A percentile compares a stretch with the other conserved stretches of the same genome.
Conservation (phyloP, 73 alveolate genomes). For the Effrenium voratum region DNA sequence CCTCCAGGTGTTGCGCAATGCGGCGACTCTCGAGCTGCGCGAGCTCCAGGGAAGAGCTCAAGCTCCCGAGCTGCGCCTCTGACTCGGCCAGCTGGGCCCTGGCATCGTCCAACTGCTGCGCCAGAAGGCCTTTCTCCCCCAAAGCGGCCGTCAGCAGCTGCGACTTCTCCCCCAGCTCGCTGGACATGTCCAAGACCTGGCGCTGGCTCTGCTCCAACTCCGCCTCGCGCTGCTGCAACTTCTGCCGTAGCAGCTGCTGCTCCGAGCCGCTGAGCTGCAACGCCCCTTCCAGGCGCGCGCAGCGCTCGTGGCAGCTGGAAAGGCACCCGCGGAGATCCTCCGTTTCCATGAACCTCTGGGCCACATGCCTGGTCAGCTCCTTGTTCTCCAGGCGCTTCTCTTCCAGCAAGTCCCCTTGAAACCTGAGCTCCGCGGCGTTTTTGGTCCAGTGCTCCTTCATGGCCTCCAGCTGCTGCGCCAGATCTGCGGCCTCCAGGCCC, state of each 20-base stretch:
- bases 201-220: not conserved
- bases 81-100: slow-evolving; percentile 41
- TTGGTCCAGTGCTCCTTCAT: slow-evolving; percentile 8
- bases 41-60: slow-evolving; percentile 1
- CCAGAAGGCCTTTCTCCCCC: not conserved
- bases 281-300: not conserved
- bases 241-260: not conserved
- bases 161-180: not conserved
- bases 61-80: not conserved
- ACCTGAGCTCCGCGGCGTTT: not conserved
- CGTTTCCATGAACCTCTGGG: not conserved
- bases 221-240: slow-evolving; percentile 1
- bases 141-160: not conserved
- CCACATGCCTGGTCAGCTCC: not conserved
- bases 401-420: slow-evolving; percentile 1
- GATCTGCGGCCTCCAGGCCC: slow-evolving; percentile 13
- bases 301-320: not conserved
- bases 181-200: slow-evolving; percentile 9
- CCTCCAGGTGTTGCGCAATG: slow-evolving; percentile 18
- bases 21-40: slow-evolving; percentile 19
- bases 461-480: slow-evolving; percentile 46
- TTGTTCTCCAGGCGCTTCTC: not conserved
- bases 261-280: not conserved
- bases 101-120: not conserved
- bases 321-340: slow-evolving; percentile 54